These are phyloP conservation scores for Dipteronia sinensis DNA, from an alignment of 345 rosid species.

Conservation along the genomic window DNA sequence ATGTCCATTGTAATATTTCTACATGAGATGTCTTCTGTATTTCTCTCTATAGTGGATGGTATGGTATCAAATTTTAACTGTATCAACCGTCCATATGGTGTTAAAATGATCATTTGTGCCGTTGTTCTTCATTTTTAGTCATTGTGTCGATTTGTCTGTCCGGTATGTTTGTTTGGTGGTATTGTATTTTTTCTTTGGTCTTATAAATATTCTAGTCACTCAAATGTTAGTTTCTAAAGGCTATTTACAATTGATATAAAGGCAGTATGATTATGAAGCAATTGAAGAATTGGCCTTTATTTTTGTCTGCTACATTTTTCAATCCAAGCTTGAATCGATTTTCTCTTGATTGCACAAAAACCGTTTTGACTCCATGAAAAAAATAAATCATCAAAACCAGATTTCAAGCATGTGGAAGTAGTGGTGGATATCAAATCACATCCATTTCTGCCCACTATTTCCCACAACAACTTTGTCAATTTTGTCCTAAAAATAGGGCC, in stretches of 20 bases:
- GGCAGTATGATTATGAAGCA: background rate
- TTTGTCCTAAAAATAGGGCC: slow-evolving; percentile 8
- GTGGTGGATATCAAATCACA: slow-evolving; percentile 9
- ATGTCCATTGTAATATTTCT: slow-evolving; percentile 1
- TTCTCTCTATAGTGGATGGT: slow-evolving; percentile 4
- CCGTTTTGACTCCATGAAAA: background rate
- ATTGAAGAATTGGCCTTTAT: background rate
- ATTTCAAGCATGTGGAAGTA: slow-evolving; percentile 2
- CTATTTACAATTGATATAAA: background rate
- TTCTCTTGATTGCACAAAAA: slow-evolving; percentile 7
- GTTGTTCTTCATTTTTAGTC: background rate
- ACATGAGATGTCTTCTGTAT: background rate
- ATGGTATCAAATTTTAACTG: background rate
- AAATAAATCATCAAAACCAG: background rate
- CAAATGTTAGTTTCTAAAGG: background rate
- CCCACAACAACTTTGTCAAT: background rate
- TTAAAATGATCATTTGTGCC: slow-evolving; percentile 2
- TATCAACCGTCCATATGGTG: slow-evolving; percentile 10
- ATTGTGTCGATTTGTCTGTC: background rate
- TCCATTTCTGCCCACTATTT: slow-evolving; percentile 1
- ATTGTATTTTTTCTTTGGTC: background rate
- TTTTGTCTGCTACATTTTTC: too few species aligned
- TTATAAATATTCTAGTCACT: background rate
- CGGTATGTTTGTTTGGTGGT: background rate
- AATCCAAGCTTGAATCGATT: background rate